These are phyloP conservation scores for Cantharellus anzutake DNA, from an alignment of 768 basidiomycete species.

Conservation along the genomic window DNA sequence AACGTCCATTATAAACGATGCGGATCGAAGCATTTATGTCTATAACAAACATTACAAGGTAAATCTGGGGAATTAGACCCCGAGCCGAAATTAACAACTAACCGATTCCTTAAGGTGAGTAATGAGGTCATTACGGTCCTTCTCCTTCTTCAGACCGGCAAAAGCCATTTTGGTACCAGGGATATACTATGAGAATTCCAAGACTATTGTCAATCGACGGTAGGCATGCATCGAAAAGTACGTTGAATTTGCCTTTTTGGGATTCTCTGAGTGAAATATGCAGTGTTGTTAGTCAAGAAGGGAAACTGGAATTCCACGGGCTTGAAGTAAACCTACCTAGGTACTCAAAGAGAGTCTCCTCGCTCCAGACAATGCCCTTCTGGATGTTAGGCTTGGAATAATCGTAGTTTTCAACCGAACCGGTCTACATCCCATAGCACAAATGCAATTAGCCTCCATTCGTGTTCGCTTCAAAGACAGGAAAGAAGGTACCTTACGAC, in stretches of 20 bases:
- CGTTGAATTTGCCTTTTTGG: constrained; percentile 60
- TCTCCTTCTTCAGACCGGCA: constrained; percentile 95
- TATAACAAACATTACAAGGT: no score
- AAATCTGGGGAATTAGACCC: no score
- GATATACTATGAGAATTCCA: constrained; percentile 42
- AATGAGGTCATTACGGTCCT: constrained; percentile 90
- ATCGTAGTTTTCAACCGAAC: constrained; percentile 67
- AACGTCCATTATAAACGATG: no score
- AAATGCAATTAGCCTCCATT: not conserved
- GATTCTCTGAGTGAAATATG: constrained; percentile 39
- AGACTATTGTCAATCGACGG: not conserved
- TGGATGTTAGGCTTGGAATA: constrained; percentile 92
- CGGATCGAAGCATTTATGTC: no score
- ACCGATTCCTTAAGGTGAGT: constrained; percentile 63
- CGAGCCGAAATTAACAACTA: constrained; percentile 15
- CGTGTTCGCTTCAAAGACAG: not conserved
- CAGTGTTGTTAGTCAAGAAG: no score
- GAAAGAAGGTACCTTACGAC: constrained; percentile 30
- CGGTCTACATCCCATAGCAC: constrained; percentile 29
- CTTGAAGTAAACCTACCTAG: constrained; percentile 19
- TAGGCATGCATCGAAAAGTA: not conserved
- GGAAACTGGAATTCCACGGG: constrained; percentile 9
- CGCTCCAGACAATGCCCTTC: constrained; percentile 79
- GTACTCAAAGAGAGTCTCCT: constrained; percentile 85
- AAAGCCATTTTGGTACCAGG: constrained; percentile 99